Evolutionary conservation across 2,329 filamentous ascomycete species (phyloP).

Genomic region (Thelonectria olida): DNA sequence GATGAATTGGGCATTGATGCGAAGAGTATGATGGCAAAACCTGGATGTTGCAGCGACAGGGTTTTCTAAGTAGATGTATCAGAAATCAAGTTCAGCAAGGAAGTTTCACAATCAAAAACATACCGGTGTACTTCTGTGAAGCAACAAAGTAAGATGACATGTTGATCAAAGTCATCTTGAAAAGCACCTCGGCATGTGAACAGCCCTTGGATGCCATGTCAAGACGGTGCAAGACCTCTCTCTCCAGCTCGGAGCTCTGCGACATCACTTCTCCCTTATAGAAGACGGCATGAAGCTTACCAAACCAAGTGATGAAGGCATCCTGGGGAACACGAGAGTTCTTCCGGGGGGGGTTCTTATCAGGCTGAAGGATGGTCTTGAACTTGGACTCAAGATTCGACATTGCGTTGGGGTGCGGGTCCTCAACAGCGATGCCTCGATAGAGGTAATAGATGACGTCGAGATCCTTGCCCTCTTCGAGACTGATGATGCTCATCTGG

Average conservation of each 20-base stretch:
- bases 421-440: slow-evolving; percentile 77
- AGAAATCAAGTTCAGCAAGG: slow-evolving; percentile 1
- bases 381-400: slow-evolving; percentile 85
- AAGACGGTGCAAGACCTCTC: slow-evolving; percentile 83
- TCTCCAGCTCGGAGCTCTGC: slow-evolving; percentile 83
- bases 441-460: slow-evolving; percentile 91
- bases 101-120: slow-evolving; percentile 30
- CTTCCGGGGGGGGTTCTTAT: slow-evolving; percentile 43
- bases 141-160: slow-evolving; percentile 84
- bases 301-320: slow-evolving; percentile 81
- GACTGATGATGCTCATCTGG: slow-evolving; percentile 87
- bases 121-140: slow-evolving; percentile 44
- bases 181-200: slow-evolving; percentile 70
- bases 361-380: slow-evolving; percentile 57
- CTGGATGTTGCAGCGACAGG: slow-evolving; percentile 55
- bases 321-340: slow-evolving; percentile 55
- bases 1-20: slow-evolving; percentile 82
- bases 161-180: slow-evolving; percentile 86
- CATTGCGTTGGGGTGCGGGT: slow-evolving; percentile 78
- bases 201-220: slow-evolving; percentile 76
- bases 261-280: slow-evolving; percentile 80
- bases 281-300: slow-evolving; percentile 85
- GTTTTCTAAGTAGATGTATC: slow-evolving; percentile 49
- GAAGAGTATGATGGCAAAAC: slow-evolving; percentile 73
- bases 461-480: slow-evolving; percentile 81